Conservation (phyloP, 1,284 basidiomycete species). For the Cutaneotrichosporon cyanovorans region DNA sequence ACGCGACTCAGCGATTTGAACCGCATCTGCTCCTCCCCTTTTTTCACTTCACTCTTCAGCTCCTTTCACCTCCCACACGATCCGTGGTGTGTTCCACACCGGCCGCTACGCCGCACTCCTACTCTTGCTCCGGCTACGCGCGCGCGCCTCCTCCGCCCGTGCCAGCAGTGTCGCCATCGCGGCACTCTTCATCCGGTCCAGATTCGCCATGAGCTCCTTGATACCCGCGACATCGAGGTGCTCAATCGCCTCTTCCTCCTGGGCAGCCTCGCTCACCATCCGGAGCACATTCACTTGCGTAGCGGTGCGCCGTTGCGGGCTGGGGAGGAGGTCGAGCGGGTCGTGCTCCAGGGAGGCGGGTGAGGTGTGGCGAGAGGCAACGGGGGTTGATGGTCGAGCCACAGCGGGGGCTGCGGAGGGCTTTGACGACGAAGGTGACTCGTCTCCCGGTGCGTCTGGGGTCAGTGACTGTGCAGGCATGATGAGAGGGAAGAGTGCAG, state of each 20-base stretch:
- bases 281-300: slow-evolving; percentile 24
- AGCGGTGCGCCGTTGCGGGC: slow-evolving; percentile 20
- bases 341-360: neutral
- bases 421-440: too few relatives aligned
- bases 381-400: neutral
- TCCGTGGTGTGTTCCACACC: too few relatives aligned
- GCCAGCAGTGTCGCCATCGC: slow-evolving; percentile 12
- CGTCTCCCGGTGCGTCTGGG: slow-evolving; percentile 10
- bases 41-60: too few relatives aligned
- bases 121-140: neutral
- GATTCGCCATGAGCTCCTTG: slow-evolving; percentile 18
- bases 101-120: too few relatives aligned
- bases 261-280: slow-evolving; percentile 23
- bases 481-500: too few relatives aligned
- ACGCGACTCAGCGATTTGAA: too few relatives aligned
- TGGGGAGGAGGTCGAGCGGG: slow-evolving; percentile 1
- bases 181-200: slow-evolving; percentile 24
- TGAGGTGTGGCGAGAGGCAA: neutral
- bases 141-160: slow-evolving; percentile 4
- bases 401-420: neutral
- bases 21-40: too few relatives aligned
- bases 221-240: slow-evolving; percentile 29
- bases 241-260: slow-evolving; percentile 18
- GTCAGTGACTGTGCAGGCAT: neutral
- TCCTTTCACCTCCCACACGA: too few relatives aligned